phyloP scores from a whole-genome alignment of 192 early-diverging fungal genomes.

The Coemansia sp. region DNA sequence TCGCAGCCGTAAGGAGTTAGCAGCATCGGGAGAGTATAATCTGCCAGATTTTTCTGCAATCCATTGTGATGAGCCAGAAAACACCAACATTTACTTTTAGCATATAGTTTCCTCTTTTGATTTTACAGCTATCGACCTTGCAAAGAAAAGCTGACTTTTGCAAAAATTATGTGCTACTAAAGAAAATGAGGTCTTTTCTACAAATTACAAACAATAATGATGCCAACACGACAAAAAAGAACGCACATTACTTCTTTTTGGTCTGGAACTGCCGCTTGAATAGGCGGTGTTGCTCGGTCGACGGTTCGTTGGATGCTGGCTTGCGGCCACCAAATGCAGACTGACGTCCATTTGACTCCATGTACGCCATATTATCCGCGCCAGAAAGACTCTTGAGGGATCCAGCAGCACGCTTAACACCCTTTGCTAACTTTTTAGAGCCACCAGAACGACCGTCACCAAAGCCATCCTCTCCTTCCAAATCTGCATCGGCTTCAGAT shows the following conservation, averaged over 20 bases:
- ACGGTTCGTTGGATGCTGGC: conserved; percentile 41
- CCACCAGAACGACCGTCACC: conserved; percentile 42
- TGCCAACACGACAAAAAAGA: not conserved
- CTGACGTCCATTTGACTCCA: conserved; percentile 60
- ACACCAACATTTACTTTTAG: not conserved
- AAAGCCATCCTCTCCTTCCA: conserved; percentile 63
- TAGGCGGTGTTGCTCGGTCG: conserved; percentile 60
- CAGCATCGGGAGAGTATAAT: conserved; percentile 39
- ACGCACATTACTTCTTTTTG: conserved; percentile 29
- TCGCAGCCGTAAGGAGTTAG: conserved; percentile 52
- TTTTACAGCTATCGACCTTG: not conserved
- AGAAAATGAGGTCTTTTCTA: no score
- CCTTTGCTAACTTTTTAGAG: conserved; percentile 19
- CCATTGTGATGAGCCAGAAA: conserved; percentile 40
- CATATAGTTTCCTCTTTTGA: not conserved
- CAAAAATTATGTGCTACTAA: no score
- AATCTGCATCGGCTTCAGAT: conserved; percentile 59
- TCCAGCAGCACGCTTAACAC: conserved; percentile 59
- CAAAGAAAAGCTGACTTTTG: no score
- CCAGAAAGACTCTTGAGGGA: conserved; percentile 84
- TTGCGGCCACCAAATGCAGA: conserved; percentile 35
- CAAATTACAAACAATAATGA: no score
- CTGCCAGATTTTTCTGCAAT: conserved; percentile 54
- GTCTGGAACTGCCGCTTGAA: conserved; percentile 67
- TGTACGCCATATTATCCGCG: conserved; percentile 92